phyloP scores from a whole-genome alignment of 768 basidiomycete genomes.

The Asterophora lycoperdoides region DNA sequence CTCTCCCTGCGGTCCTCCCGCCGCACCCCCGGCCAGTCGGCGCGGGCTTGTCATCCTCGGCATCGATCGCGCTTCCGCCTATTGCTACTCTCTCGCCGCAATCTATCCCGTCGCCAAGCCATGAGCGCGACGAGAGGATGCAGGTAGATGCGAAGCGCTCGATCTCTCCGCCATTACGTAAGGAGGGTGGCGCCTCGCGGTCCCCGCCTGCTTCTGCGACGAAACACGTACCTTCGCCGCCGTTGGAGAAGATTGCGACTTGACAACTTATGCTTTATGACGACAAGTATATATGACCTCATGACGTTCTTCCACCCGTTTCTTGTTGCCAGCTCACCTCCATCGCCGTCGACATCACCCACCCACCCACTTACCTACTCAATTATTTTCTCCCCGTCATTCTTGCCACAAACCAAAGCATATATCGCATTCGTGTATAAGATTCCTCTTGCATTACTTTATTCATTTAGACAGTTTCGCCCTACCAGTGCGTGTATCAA shows the following conservation, averaged over 20 bases:
- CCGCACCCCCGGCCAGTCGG: constrained; percentile 75
- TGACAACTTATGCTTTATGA: neutral
- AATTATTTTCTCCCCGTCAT: too few species aligned
- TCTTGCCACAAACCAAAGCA: constrained; percentile 1
- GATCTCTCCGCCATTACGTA: constrained; percentile 45
- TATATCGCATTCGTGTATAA: constrained; percentile 10
- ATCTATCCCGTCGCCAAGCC: constrained; percentile 51
- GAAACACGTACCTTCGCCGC: constrained; percentile 54
- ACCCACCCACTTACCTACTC: too few species aligned
- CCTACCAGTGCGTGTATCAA: neutral
- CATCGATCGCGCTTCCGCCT: constrained; percentile 57
- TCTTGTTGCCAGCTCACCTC: neutral
- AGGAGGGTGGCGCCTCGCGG: constrained; percentile 39
- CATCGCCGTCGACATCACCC: neutral
- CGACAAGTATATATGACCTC: constrained; percentile 4
- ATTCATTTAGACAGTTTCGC: neutral
- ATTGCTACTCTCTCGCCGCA: constrained; percentile 66
- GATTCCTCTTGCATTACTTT: constrained; percentile 10
- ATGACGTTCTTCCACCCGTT: constrained; percentile 2
- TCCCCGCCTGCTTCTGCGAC: constrained; percentile 38
- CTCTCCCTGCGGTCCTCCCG: constrained; percentile 59
- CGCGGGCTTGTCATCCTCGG: constrained; percentile 33
- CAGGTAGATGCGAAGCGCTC: constrained; percentile 50
- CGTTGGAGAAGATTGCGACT: constrained; percentile 35
- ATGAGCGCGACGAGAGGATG: constrained; percentile 51